Evolutionary conservation across 2,329 filamentous ascomycete genomes (phyloP), one percentile per base, ranked within the genome.

Genomic region (Periconia digitata): DNA sequence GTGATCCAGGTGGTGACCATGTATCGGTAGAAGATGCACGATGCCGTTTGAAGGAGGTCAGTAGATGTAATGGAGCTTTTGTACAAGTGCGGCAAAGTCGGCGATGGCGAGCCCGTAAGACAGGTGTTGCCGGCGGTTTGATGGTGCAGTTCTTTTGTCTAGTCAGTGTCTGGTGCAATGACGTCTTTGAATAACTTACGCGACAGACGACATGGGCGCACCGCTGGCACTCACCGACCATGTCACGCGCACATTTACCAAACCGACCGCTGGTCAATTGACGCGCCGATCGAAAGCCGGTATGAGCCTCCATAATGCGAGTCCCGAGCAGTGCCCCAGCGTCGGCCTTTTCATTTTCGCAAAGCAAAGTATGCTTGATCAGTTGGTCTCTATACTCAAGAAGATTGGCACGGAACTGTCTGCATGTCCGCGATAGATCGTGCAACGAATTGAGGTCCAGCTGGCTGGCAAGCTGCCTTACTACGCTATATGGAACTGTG

Each of bases 371-470:
- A 51, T 86, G 85, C 32, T 77, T 78, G 43, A 94, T 78, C 16
- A 96, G 81, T 56, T 87, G 83, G 42, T 77, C 79, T 63, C 90
- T 86, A 71, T 89, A 92, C 60, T 91, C 89, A 37, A 95, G 76
- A 20, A 97, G 80, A 57, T 86, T 89, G 47, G 80, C 79, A 58
- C 89, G 89, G 54, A 95, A 83, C 64, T 89, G 85, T 43, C 87
- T 88, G 69, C 90, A 95, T 46, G 90, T 91, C 46, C 83, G 83
- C 43, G 92, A 89, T 17, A 97, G 83, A 55, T 86, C 85, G 70
- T 95, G 86, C 61, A 96, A 82, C 13, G 89, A 87, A 70, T 92
- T 96, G 43, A 96, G 82, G 69, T 97, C 92, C 67, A 96, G 84
- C 59, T 83, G 81, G 24, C 84, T 81, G 41, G 89, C 87, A 56